Conservation (phyloP, 768 basidiomycete species). For the Rhodotorula babjevae region DNA sequence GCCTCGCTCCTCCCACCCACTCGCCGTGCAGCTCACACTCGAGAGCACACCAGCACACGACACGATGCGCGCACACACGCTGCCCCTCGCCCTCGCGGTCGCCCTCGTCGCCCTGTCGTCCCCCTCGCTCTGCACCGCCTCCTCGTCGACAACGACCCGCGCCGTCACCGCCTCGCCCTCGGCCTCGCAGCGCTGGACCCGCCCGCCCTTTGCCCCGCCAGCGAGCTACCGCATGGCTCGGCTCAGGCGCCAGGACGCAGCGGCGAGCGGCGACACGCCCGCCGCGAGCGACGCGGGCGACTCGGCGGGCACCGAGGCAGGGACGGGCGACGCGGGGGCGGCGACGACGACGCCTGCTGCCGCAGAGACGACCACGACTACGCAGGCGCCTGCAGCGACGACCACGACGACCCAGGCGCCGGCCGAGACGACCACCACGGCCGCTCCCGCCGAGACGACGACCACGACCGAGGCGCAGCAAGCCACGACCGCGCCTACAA, state of each 20-base stretch:
- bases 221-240: neutral
- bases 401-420: neutral
- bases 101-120: neutral
- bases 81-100: conserved; percentile 12
- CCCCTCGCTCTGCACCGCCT: neutral
- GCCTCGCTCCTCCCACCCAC: no score
- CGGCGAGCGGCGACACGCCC: neutral
- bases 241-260: neutral
- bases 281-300: neutral
- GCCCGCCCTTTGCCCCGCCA: neutral
- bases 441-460: neutral
- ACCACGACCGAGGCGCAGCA: neutral
- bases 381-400: neutral
- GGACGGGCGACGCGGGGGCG: neutral
- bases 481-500: neutral
- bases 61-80: neutral
- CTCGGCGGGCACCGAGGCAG: no score
- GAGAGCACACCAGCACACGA: neutral
- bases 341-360: neutral
- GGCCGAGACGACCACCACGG: neutral
- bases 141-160: neutral
- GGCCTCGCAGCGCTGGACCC: neutral
- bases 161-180: neutral
- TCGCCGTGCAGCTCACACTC: neutral
- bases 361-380: neutral